phyloP scores from a whole-genome alignment of 176 grass and related monocot species.

The Poa annua region DNA sequence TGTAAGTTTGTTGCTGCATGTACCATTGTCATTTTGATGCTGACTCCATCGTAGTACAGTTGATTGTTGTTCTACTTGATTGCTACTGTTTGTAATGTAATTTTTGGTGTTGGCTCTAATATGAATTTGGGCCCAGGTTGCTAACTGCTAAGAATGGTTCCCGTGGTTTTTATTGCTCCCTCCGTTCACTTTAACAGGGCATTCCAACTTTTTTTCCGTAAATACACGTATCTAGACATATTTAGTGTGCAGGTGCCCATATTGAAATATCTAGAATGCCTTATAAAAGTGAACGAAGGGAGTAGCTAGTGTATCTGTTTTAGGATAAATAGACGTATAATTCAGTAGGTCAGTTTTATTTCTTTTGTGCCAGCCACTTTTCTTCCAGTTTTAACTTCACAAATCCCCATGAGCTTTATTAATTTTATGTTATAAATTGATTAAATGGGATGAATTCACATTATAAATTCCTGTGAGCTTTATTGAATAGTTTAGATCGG shows the following conservation, averaged over 20 bases:
- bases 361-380: slow-evolving; percentile 1
- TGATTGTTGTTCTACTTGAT: slow-evolving; percentile 9
- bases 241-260: no score
- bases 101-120: slow-evolving; percentile 2
- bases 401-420: neutral
- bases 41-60: neutral
- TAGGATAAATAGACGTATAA: slow-evolving; percentile 2
- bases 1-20: slow-evolving; percentile 63
- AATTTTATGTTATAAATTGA: neutral
- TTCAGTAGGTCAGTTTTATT: neutral
- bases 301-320: neutral
- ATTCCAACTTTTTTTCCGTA: no score
- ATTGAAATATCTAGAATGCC: no score
- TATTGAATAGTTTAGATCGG: neutral
- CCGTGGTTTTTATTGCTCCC: neutral
- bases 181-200: no score
- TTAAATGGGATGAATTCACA: neutral
- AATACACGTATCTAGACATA: no score
- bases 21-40: slow-evolving; percentile 28
- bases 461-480: neutral
- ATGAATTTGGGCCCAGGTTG: neutral
- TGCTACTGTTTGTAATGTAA: neutral
- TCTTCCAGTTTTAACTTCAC: neutral
- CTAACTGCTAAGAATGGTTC: slow-evolving; percentile 26
- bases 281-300: no score